These are phyloP conservation scores for Penicillium sp. DNA, from an alignment of 2,329 filamentous ascomycete species.

Conservation along the genomic window DNA sequence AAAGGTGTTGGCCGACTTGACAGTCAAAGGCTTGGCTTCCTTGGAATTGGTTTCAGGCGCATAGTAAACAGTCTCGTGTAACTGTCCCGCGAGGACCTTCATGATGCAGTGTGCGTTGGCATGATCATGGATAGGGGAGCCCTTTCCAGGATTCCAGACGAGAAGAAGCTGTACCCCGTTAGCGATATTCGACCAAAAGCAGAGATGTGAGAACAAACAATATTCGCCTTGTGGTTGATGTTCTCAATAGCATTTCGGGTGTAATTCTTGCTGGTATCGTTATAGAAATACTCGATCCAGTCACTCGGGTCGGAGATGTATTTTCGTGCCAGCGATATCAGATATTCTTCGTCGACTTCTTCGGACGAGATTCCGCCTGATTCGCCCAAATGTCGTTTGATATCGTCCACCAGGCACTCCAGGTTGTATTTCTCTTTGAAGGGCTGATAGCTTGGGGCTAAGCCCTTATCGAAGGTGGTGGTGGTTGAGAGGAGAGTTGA, in stretches of 20 bases:
- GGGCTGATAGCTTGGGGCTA: conserved; percentile 13
- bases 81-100: conserved; percentile 33
- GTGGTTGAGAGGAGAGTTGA: conserved; percentile 13
- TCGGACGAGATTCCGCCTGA: conserved; percentile 26
- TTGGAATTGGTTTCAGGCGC: conserved; percentile 14
- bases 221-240: conserved; percentile 34
- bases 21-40: conserved; percentile 17
- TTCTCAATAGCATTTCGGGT: conserved; percentile 35
- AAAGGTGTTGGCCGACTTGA: conserved; percentile 27
- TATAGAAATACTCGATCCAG: conserved; percentile 30
- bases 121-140: conserved; percentile 37
- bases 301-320: conserved; percentile 29
- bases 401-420: conserved; percentile 26
- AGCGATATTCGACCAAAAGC: not conserved
- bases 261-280: conserved; percentile 34
- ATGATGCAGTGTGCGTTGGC: conserved; percentile 40
- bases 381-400: conserved; percentile 29
- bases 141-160: conserved; percentile 38
- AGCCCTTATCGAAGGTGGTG: conserved; percentile 8
- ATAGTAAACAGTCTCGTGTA: conserved; percentile 30
- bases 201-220: conserved; percentile 17
- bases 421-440: conserved; percentile 24
- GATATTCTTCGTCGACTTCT: conserved; percentile 25
- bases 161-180: conserved; percentile 24
- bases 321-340: conserved; percentile 28